phyloP scores from a whole-genome alignment of 2,329 filamentous ascomycete species.

The Penicillium italicum region DNA sequence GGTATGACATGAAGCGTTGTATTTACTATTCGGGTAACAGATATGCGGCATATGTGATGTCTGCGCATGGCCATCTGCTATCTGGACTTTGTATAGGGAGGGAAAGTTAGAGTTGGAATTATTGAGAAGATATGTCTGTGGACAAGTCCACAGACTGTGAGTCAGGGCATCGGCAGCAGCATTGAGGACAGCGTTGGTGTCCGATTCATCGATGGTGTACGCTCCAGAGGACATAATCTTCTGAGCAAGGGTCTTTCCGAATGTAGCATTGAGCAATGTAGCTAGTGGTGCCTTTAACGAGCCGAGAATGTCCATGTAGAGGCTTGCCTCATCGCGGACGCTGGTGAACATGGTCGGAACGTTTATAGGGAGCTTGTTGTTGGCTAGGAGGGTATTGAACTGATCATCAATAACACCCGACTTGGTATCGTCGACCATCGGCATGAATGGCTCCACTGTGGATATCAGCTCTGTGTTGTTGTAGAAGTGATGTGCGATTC shows the following conservation, averaged over 20 bases:
- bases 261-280: conserved; percentile 15
- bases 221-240: conserved; percentile 12
- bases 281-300: conserved; percentile 10
- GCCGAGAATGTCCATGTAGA: conserved; percentile 17
- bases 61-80: conserved; percentile 24
- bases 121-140: conserved; percentile 8
- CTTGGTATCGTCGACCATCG: conserved; percentile 26
- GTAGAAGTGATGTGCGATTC: conserved; percentile 15
- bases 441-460: conserved; percentile 25
- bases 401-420: conserved; percentile 28
- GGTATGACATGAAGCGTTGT: conserved; percentile 29
- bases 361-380: conserved; percentile 20
- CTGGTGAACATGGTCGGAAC: conserved; percentile 30
- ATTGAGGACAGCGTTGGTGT: conserved; percentile 20
- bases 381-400: conserved; percentile 23
- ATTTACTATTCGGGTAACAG: conserved; percentile 24
- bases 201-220: conserved; percentile 13
- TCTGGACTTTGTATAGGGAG: conserved; percentile 20
- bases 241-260: conserved; percentile 14
- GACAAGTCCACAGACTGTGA: conserved; percentile 10
- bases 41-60: conserved; percentile 16
- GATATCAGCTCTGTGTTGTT: conserved; percentile 18
- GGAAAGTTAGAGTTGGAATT: conserved; percentile 10
- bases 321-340: conserved; percentile 24
- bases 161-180: conserved; percentile 10